Evolutionary conservation across 2,329 filamentous ascomycete species (phyloP).

Genomic region (Raffaelea deltoideospora): DNA sequence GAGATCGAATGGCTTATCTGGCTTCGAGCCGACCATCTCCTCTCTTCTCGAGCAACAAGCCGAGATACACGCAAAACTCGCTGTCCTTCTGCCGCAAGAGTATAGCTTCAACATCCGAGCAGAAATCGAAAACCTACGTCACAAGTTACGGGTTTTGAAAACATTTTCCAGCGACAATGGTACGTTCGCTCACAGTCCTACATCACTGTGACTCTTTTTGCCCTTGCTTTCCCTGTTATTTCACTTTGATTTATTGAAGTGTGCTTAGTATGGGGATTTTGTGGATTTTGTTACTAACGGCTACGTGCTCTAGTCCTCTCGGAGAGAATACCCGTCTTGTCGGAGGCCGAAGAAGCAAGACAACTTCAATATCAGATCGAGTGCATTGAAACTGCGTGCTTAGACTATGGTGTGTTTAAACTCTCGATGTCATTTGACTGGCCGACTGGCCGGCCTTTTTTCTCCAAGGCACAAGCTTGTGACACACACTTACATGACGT

Average conservation of each 20-base stretch:
- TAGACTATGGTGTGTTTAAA: conserved; percentile 30
- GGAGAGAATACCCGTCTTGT: conserved; percentile 28
- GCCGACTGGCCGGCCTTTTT: no score
- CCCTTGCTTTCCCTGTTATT: conserved; percentile 8
- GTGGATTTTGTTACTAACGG: background rate
- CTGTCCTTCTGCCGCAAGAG: conserved; percentile 29
- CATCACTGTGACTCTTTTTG: conserved; percentile 3
- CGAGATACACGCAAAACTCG: conserved; percentile 35
- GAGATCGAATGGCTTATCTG: conserved; percentile 18
- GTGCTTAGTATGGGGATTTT: no score
- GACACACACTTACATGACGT: background rate
- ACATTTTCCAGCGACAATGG: conserved; percentile 32
- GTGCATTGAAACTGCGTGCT: conserved; percentile 37
- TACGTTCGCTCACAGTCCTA: conserved; percentile 18
- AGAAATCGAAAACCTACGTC: conserved; percentile 39
- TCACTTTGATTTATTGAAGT: background rate
- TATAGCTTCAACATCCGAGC: conserved; percentile 30
- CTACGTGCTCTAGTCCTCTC: conserved; percentile 20
- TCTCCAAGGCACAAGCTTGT: background rate
- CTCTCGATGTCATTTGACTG: background rate
- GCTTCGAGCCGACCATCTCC: conserved; percentile 27
- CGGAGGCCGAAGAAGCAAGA: conserved; percentile 41
- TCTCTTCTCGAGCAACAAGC: conserved; percentile 35
- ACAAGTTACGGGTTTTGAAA: conserved; percentile 36
- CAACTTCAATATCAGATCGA: conserved; percentile 43